Evolutionary conservation across 192 early-diverging fungal species (phyloP).

Genomic region (Haplosporangium gracile): DNA sequence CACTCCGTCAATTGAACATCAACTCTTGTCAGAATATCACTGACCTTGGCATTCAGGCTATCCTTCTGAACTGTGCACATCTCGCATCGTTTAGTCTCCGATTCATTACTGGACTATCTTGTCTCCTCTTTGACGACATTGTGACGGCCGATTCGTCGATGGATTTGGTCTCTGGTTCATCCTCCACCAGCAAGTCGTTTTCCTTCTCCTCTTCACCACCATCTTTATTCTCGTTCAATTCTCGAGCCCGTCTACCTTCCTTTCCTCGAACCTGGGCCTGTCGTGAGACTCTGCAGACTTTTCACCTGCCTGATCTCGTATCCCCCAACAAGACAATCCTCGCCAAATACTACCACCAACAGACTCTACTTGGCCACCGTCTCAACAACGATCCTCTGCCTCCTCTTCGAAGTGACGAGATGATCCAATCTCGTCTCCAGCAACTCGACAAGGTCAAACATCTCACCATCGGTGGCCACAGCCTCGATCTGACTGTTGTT

Average conservation of each 20-base stretch:
- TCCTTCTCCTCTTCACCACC: neutral
- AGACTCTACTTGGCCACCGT: neutral
- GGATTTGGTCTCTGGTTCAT: neutral
- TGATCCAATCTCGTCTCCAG: conserved; percentile 34
- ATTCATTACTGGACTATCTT: conserved; percentile 29
- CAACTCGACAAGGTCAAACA: conserved; percentile 15
- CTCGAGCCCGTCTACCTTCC: neutral
- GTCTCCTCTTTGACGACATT: conserved; percentile 34
- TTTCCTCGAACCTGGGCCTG: conserved; percentile 35
- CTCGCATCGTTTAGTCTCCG: conserved; percentile 27
- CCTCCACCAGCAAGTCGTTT: neutral
- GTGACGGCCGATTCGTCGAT: neutral
- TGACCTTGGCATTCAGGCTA: conserved; percentile 40
- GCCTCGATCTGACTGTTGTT: conserved; percentile 12
- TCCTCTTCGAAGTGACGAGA: conserved; percentile 4
- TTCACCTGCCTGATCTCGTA: conserved; percentile 32
- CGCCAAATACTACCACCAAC: conserved; percentile 8
- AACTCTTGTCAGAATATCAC: conserved; percentile 40
- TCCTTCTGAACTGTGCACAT: conserved; percentile 20
- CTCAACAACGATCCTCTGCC: neutral
- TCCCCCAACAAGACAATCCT: conserved; percentile 14
- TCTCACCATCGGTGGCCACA: conserved; percentile 33
- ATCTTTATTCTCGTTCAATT: neutral
- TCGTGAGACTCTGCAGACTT: conserved; percentile 7
- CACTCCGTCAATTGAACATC: conserved; percentile 32